phyloP scores from a whole-genome alignment of 495 filamentous ascomycete species.

The Annulohypoxylon nitens region DNA sequence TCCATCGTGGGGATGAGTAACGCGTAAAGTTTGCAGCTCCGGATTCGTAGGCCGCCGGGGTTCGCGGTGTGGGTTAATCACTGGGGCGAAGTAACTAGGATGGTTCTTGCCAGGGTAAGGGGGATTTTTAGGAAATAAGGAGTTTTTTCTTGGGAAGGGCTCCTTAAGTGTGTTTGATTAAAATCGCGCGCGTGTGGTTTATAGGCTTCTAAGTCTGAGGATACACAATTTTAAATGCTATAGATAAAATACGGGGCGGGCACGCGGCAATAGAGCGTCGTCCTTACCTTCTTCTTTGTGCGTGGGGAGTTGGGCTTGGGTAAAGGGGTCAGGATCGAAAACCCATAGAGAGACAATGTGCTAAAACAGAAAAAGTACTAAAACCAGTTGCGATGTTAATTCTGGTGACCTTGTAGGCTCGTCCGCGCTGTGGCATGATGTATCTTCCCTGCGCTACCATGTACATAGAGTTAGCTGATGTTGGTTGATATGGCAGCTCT shows the following conservation, averaged over 20 bases:
- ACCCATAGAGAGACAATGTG: slow-evolving; percentile 4
- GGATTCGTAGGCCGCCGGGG: slow-evolving; percentile 10
- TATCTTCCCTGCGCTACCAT: background rate
- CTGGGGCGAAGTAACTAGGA: slow-evolving; percentile 14
- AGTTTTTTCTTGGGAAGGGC: slow-evolving; percentile 3
- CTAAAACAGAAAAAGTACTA: background rate
- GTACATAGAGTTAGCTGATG: background rate
- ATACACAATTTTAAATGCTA: slow-evolving; percentile 11
- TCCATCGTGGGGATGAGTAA: slow-evolving; percentile 28
- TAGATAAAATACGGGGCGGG: slow-evolving; percentile 26
- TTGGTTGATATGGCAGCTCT: background rate
- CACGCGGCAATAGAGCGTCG: slow-evolving; percentile 8
- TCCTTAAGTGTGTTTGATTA: slow-evolving; percentile 6
- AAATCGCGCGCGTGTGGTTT: background rate
- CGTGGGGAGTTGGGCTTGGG: background rate
- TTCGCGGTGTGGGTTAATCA: background rate
- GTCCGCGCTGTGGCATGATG: background rate
- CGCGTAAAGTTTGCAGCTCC: slow-evolving; percentile 15
- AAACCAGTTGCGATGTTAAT: background rate
- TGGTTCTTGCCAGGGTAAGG: slow-evolving; percentile 17
- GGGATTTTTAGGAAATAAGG: slow-evolving; percentile 29
- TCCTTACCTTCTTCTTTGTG: background rate
- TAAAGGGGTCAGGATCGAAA: background rate
- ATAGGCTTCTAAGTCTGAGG: slow-evolving; percentile 30
- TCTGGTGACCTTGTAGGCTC: background rate